phyloP scores from a whole-genome alignment of 495 filamentous ascomycete species.

The Aspergillus olivimuriae region DNA sequence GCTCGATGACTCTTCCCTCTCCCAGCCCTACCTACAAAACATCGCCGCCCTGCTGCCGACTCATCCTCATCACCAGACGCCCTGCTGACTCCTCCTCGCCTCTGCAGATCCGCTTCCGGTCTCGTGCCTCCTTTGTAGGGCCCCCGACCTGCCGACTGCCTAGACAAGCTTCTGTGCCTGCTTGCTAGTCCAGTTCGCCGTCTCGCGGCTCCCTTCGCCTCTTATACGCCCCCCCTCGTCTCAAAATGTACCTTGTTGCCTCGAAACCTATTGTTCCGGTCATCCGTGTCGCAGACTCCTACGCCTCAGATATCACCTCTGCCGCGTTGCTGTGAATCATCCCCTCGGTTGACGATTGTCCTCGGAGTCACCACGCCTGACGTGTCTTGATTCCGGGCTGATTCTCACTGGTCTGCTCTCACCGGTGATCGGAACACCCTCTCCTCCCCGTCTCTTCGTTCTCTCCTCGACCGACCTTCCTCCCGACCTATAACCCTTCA shows the following conservation, averaged over 20 bases:
- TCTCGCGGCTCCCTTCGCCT: conserved; percentile 16
- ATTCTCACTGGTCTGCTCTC: conserved; percentile 19
- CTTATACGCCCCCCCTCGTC: conserved; percentile 9
- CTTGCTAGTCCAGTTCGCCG: conserved; percentile 18
- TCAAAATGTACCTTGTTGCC: conserved; percentile 31
- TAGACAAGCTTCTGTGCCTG: conserved; percentile 22
- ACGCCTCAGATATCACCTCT: conserved; percentile 18
- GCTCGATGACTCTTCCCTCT: background rate
- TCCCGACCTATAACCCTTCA: too few species aligned
- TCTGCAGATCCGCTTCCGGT: conserved; percentile 6
- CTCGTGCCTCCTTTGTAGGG: conserved; percentile 8
- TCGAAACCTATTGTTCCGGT: conserved; percentile 24
- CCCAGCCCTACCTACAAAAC: background rate
- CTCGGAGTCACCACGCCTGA: conserved; percentile 10
- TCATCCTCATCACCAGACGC: background rate
- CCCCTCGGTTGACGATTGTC: conserved; percentile 9
- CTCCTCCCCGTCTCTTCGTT: background rate
- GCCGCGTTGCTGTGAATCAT: conserved; percentile 18
- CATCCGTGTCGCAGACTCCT: conserved; percentile 23
- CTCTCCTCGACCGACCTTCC: conserved; percentile 4
- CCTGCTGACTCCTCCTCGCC: background rate
- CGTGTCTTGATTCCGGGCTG: conserved; percentile 13
- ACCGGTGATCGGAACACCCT: conserved; percentile 22
- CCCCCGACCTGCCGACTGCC: conserved; percentile 19
- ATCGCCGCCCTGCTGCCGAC: background rate